Evolutionary conservation across 2,329 filamentous ascomycete genomes (phyloP).

Genomic region (Akanthomyces dipterigenus): DNA sequence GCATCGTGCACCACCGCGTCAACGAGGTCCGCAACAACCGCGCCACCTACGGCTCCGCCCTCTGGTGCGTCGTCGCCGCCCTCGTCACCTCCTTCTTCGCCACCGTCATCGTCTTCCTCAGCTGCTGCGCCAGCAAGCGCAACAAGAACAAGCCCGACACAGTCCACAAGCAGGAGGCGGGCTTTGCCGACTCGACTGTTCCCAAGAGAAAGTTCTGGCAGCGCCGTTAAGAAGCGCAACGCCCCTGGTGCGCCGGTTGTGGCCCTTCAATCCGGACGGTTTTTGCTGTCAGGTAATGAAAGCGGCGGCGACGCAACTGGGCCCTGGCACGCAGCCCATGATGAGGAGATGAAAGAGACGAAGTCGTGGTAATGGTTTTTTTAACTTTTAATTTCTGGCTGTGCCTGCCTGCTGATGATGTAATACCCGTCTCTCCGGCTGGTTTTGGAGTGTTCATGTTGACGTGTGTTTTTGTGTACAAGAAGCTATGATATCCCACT

Average conservation of each 20-base stretch:
- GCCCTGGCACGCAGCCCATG: not conserved
- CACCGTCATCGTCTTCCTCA: constrained; percentile 51
- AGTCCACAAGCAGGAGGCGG: constrained; percentile 21
- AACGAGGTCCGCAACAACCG: constrained; percentile 35
- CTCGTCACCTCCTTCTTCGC: constrained; percentile 50
- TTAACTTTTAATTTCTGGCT: constrained; percentile 2
- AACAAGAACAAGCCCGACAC: constrained; percentile 23
- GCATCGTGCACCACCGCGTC: constrained; percentile 45
- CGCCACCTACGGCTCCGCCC: constrained; percentile 46
- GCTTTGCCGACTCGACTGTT: constrained; percentile 16
- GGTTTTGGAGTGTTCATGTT: constrained; percentile 6
- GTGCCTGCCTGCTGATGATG: constrained; percentile 5
- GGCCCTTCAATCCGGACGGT: not conserved
- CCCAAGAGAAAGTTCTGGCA: constrained; percentile 10
- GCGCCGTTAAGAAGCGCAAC: constrained; percentile 6
- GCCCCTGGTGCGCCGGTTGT: not conserved
- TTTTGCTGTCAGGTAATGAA: too few relatives aligned
- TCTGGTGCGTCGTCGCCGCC: constrained; percentile 54
- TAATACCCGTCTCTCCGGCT: constrained; percentile 7
- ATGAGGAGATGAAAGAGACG: not conserved
- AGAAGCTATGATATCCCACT: constrained; percentile 12
- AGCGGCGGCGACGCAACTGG: not conserved
- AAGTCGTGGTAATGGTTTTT: constrained; percentile 7
- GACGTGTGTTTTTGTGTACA: not conserved
- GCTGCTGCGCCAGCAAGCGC: constrained; percentile 50